Evolutionary conservation across 495 filamentous ascomycete genomes (phyloP), one percentile per base, ranked within the genome.

Genomic region (Parmelia sp.): DNA sequence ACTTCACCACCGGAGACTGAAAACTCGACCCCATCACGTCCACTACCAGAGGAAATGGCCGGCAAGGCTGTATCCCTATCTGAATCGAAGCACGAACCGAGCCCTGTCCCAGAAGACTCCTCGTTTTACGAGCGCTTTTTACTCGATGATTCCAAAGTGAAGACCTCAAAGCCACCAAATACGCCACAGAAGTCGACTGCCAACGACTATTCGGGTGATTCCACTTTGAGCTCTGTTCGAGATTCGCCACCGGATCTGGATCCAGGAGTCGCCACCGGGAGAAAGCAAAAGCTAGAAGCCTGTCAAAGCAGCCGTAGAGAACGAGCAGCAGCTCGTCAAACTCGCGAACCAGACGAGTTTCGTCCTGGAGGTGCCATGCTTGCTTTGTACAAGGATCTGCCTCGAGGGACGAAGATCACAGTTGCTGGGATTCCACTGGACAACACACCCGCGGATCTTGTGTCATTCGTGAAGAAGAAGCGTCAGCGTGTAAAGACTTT

Each of bases 391-490:
- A 33, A 55, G 29, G 51, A 36, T 10, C 47, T 17, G 47, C 35
- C 23, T 0, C 15, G 1, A 10, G 12, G 6, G n/a, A 25, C 12
- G 10, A 55, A 1, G 4, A 23, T 15, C 19, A 37, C 37, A 3
- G 11, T 51, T 42, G 61, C 61, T 29, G 61, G 61, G n/a, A 36
- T 63, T 6, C 61, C 61, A 11, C 11, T 63, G 11, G 61, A 63
- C 21, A 17, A 63, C 2, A 42, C 61, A 21, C 49, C 61, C 36
- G 61, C 51, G 37, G 61, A 63, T 10, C 61, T 63, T 23, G 47
- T 25, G 25, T 31, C 36, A 14, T 15, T 37, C 40, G 49, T 63
- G 36, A n/a, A 31, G 44, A 40, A 57, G 49, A 53, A 57, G 35
- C 61, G 61, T 31, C 36, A 15, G 29, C 25, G 29, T 33, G 37